These are phyloP conservation scores for Thraustochytrium striatum DNA, from an alignment of 352 stramenopile genomes.

Conservation along the genomic window DNA sequence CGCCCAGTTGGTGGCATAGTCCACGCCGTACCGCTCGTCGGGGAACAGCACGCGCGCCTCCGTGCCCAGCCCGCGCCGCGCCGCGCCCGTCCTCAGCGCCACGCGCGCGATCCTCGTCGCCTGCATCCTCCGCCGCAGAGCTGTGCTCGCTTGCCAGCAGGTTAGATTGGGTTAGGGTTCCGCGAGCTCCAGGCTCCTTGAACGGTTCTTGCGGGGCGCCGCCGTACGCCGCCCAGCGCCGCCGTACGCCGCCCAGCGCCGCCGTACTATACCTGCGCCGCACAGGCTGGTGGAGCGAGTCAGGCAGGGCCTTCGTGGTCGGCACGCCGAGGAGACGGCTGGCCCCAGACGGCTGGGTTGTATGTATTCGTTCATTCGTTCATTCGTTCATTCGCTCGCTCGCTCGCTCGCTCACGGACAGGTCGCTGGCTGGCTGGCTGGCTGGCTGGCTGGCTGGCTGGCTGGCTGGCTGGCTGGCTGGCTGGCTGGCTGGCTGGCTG, in stretches of 20 bases:
- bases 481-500: background rate
- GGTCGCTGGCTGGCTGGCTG: background rate
- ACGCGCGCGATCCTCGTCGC: background rate
- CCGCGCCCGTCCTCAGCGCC: background rate
- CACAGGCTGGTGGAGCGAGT: too few relatives aligned
- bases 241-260: too few relatives aligned
- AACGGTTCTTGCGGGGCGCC: too few relatives aligned
- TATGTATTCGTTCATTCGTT: too few relatives aligned
- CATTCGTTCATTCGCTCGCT: too few relatives aligned
- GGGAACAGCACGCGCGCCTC: too few relatives aligned
- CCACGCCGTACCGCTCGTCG: background rate
- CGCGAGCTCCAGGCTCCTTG: background rate
- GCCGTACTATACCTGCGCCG: too few relatives aligned
- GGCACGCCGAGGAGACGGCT: too few relatives aligned
- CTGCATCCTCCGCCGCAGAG: background rate
- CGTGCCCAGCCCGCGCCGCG: background rate
- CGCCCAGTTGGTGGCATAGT: background rate
- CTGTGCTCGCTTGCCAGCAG: background rate
- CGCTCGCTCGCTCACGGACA: too few relatives aligned
- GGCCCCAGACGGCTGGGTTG: too few relatives aligned
- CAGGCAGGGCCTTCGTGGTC: too few relatives aligned
- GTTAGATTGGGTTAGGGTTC: background rate
- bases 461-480: background rate
- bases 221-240: too few relatives aligned
- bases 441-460: background rate